Conservation (phyloP, 495 filamentous ascomycete species). For the Penicillium goetzii region DNA sequence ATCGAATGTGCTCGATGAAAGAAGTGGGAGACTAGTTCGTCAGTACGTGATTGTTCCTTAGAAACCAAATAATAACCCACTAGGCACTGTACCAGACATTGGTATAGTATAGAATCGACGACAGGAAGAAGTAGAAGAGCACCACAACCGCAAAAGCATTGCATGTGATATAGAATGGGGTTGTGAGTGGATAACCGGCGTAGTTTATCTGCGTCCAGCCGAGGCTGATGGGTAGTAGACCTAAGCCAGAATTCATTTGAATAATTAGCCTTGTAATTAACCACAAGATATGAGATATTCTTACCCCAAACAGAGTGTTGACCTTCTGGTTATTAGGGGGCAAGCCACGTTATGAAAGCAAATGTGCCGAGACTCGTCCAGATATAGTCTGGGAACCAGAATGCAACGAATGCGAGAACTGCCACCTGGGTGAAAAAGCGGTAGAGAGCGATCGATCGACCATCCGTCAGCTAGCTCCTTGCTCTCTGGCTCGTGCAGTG, state of each 20-base stretch:
- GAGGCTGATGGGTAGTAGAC: background rate
- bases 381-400: constrained; percentile 6
- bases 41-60: background rate
- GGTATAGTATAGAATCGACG: background rate
- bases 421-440: background rate
- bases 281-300: background rate
- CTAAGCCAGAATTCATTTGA: background rate
- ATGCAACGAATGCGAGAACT: background rate
- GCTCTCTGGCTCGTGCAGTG: background rate
- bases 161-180: background rate
- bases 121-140: background rate
- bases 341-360: background rate
- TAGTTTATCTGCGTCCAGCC: background rate
- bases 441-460: background rate
- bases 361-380: background rate
- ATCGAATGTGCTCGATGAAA: constrained; percentile 1
- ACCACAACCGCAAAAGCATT: background rate
- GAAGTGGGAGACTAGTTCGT: background rate
- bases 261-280: background rate
- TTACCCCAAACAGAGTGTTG: background rate
- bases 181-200: background rate
- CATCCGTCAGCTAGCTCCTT: background rate
- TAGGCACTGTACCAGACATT: background rate
- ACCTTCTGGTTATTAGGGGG: background rate
- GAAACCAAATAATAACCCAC: background rate